phyloP scores from a whole-genome alignment of 352 stramenopile species.

The Pythium insidiosum region DNA sequence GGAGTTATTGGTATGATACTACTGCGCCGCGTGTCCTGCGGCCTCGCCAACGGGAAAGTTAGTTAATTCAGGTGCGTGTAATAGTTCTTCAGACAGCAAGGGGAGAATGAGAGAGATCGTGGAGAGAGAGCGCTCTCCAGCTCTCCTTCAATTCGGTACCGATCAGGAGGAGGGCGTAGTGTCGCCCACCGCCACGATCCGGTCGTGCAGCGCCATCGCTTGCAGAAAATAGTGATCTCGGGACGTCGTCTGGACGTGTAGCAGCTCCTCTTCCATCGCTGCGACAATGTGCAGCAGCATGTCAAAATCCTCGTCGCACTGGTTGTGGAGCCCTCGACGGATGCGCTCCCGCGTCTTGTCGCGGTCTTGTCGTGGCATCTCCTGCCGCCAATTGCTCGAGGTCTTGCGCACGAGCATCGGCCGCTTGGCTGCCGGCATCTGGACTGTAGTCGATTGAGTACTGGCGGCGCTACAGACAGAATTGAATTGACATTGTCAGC shows the following conservation, averaged over 20 bases:
- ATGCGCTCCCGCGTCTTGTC: conserved; percentile 57
- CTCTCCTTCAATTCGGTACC: too few species aligned
- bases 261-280: conserved; percentile 70
- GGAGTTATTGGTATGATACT: too few species aligned
- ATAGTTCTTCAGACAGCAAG: too few species aligned
- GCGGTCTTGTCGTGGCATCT: conserved; percentile 46
- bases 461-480: background rate
- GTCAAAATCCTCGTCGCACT: conserved; percentile 59
- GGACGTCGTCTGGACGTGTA: conserved; percentile 66
- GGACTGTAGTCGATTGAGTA: conserved; percentile 3
- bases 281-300: conserved; percentile 48
- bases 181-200: conserved; percentile 44
- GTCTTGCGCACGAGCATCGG: conserved; percentile 33
- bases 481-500: too few species aligned
- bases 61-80: too few species aligned
- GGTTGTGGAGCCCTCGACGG: conserved; percentile 37
- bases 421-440: conserved; percentile 14
- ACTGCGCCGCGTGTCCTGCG: too few species aligned
- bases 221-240: conserved; percentile 61
- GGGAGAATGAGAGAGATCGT: too few species aligned
- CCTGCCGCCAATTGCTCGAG: conserved; percentile 41
- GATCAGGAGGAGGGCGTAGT: too few species aligned
- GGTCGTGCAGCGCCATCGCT: conserved; percentile 35
- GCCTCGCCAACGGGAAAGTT: too few species aligned
- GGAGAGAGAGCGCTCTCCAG: too few species aligned